Percentiles rank a stretch among this genome's conserved stretches.
Conservation (phyloP, 768 basidiomycete genomes). For the Podaxis sp. region DNA sequence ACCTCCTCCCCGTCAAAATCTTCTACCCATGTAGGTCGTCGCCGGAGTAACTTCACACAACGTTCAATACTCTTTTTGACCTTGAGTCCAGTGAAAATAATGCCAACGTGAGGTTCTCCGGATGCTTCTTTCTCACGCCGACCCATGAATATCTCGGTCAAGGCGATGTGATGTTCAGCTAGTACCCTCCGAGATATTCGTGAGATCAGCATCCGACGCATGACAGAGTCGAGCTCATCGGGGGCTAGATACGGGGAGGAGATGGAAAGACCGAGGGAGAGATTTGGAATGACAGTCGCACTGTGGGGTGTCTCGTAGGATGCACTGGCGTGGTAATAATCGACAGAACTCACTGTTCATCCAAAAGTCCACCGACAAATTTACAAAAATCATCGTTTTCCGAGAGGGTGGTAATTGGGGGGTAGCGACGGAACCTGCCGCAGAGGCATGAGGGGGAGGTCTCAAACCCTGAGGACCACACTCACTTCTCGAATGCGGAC, state of each 20-base stretch:
- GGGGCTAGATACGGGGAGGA: constrained; percentile 78
- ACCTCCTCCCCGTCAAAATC: constrained; percentile 31
- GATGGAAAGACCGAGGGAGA: constrained; percentile 82
- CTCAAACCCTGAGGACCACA: background rate
- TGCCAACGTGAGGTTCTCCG: constrained; percentile 71
- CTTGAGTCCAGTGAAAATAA: constrained; percentile 77
- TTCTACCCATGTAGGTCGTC: constrained; percentile 44
- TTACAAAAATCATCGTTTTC: constrained; percentile 82
- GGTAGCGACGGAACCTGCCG: constrained; percentile 70
- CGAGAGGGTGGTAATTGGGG: constrained; percentile 63
- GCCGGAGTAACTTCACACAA: constrained; percentile 58
- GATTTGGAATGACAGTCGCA: constrained; percentile 75
- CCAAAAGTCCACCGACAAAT: constrained; percentile 62
- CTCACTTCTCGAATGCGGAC: constrained; percentile 82
- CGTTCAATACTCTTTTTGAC: constrained; percentile 70
- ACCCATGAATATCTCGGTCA: constrained; percentile 59
- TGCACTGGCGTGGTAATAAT: constrained; percentile 12
- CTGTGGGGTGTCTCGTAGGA: constrained; percentile 33
- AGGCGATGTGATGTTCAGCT: constrained; percentile 84
- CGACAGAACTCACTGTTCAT: constrained; percentile 65
- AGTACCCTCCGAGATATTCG: constrained; percentile 88
- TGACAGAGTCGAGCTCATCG: constrained; percentile 81
- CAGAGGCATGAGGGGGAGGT: constrained; percentile 14
- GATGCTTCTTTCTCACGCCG: constrained; percentile 29
- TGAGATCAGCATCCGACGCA: constrained; percentile 89